phyloP scores from a whole-genome alignment of 257 asterid species.

The Solanum chmielewskii region DNA sequence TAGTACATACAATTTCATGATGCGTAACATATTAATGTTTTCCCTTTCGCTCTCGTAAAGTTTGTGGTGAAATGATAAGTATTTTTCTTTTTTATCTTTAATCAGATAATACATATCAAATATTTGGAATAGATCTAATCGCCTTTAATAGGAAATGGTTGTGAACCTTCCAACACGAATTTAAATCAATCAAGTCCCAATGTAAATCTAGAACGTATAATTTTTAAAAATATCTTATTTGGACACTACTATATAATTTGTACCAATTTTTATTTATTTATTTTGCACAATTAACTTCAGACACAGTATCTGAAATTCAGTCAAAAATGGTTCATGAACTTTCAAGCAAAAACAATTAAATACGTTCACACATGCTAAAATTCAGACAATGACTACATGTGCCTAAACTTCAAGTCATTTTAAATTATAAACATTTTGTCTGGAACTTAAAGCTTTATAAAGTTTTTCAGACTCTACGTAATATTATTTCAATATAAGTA shows the following conservation, averaged over 20 bases:
- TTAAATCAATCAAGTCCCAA: no score
- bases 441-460: background rate
- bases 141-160: background rate
- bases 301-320: background rate
- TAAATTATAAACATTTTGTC: background rate
- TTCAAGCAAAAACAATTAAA: background rate
- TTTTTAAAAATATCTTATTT: background rate
- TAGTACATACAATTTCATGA: background rate
- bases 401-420: background rate
- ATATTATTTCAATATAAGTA: no score
- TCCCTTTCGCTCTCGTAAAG: background rate
- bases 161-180: background rate
- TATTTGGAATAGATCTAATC: background rate
- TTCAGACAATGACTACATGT: background rate
- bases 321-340: background rate
- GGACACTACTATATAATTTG: background rate
- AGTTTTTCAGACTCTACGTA: background rate
- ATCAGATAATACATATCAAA: background rate
- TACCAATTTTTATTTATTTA: background rate
- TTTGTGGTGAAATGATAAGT: background rate
- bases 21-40: background rate
- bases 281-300: background rate
- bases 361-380: background rate
- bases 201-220: accelerated
- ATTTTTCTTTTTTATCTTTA: background rate